Base-by-base conservation (phyloP, 1,284 basidiomycete genomes). In the Ustilago tritici region DNA sequence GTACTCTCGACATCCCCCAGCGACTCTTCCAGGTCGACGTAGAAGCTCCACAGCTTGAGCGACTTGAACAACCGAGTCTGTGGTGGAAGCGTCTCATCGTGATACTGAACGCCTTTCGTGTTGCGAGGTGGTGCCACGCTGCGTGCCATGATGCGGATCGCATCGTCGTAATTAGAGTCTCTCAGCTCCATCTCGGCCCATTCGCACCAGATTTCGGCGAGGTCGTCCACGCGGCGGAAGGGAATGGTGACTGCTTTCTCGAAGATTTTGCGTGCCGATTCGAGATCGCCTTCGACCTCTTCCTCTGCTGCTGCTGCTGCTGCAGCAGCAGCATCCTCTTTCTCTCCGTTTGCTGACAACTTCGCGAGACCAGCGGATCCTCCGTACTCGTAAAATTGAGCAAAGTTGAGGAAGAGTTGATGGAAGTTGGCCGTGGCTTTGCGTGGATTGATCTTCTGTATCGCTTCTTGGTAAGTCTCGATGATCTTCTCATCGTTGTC, bases 111-210 rank as follows among this genome's bases (percentile, higher is more conserved):
- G 28, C 71, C 67, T 86, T 96, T 97, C 61, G 90, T 91, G 84
- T 96, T 93, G 1, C 95, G 95, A 38, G 95, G 90, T 17, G 92
- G 92, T 12, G 75, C 70, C 11, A 95, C 91, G 2, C 95, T 97
- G n/a, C 95, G 91, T 85, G 97, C 94, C 95, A 99, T 95, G 31
- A 98, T 91, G 23, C 92, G 90, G 76, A 97, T 91, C 3, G 95
- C 95, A 79, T 98, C 95, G 74, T 98, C 95, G 81, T 96, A 98
- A 85, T 98, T 95, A 77, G 95, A 95, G 84, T 96, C 93, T 41
- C 97, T 90, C 55, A 99, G 89, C 86, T 99, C 97, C 92, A 99
- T 92, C 87, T 99, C 96, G 10, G 97, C 92, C 96, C 96, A 99
- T 87, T 98, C 95, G 86, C 95, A 97, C 97, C 97, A 99, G 15